phyloP scores from a whole-genome alignment of 805 yeast genomes.

The Pichia sporocuriosa region DNA sequence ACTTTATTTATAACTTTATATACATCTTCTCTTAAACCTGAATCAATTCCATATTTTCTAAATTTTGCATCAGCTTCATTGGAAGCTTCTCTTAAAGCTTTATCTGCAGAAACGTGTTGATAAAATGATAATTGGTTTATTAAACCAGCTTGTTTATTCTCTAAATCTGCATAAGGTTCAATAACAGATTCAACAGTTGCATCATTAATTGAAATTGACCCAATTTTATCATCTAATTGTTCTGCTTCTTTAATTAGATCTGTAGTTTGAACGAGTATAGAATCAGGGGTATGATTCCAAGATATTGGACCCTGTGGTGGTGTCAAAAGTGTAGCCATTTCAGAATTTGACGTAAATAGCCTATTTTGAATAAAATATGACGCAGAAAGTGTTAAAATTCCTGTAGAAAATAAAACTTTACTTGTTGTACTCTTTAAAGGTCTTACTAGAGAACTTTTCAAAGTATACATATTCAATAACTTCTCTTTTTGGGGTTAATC shows the following conservation, averaged over 20 bases:
- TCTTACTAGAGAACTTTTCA: background rate
- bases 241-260: slow-evolving; percentile 38
- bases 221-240: slow-evolving; percentile 47
- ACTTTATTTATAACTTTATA: slow-evolving; percentile 52
- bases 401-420: slow-evolving; percentile 9
- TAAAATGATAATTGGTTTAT: slow-evolving; percentile 56
- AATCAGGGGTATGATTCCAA: slow-evolving; percentile 57
- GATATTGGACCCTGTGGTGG: slow-evolving; percentile 38
- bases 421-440: background rate
- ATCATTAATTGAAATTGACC: slow-evolving; percentile 29
- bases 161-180: slow-evolving; percentile 43
- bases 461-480: slow-evolving; percentile 1
- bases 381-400: slow-evolving; percentile 9
- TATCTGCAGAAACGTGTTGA: slow-evolving; percentile 62
- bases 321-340: slow-evolving; percentile 2
- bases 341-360: background rate
- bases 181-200: slow-evolving; percentile 56
- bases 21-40: slow-evolving; percentile 59
- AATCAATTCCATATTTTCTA: slow-evolving; percentile 54
- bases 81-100: slow-evolving; percentile 67
- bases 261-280: slow-evolving; percentile 38
- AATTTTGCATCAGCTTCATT: slow-evolving; percentile 53
- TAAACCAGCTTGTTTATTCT: slow-evolving; percentile 41
- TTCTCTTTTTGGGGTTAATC: too few relatives aligned
- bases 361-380: slow-evolving; percentile 10